Percentiles rank a stretch among this genome's conserved stretches.
These are phyloP conservation scores for Styphnolobium japonicum DNA, from an alignment of 306 rosid genomes.

Conservation along the genomic window DNA sequence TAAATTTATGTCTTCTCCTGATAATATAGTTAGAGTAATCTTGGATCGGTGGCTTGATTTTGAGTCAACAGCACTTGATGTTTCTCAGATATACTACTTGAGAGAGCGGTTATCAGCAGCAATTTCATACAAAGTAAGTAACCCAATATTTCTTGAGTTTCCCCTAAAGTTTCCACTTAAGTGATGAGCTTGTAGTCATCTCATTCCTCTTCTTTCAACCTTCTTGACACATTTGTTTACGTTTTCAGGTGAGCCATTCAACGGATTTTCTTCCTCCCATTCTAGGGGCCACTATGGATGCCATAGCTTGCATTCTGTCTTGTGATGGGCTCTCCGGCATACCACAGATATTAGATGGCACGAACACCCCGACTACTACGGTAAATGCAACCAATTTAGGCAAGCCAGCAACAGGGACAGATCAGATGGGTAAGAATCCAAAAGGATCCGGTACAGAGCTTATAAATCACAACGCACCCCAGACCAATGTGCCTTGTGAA, in stretches of 20 bases:
- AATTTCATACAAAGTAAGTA: slow-evolving; percentile 64
- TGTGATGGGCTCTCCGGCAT: slow-evolving; percentile 63
- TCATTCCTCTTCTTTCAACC: neutral
- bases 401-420: slow-evolving; percentile 4
- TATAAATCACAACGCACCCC: neutral
- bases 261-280: slow-evolving; percentile 60
- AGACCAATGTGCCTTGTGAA: slow-evolving; percentile 7
- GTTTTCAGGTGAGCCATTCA: slow-evolving; percentile 65
- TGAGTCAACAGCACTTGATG: slow-evolving; percentile 75
- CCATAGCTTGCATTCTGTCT: slow-evolving; percentile 61
- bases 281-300: slow-evolving; percentile 53
- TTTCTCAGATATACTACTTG: slow-evolving; percentile 89
- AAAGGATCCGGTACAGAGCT: slow-evolving; percentile 26
- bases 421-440: slow-evolving; percentile 22
- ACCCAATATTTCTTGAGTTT: neutral
- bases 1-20: slow-evolving; percentile 77
- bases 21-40: slow-evolving; percentile 57
- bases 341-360: slow-evolving; percentile 14
- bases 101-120: slow-evolving; percentile 84
- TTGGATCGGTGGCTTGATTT: slow-evolving; percentile 81
- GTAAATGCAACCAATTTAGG: slow-evolving; percentile 32
- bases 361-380: slow-evolving; percentile 41
- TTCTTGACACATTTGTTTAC: slow-evolving; percentile 18
- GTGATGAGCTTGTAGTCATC: neutral
- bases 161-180: neutral